phyloP scores from a whole-genome alignment of 176 grass and related monocot species.

The maize (Zea mays) region Zm-B73-REFERENCE-NAM-5.0 NC_050100.1:190632001-190632500 shows the following conservation, averaged over 20 bases:
- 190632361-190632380: constrained; percentile 83
- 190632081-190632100: not conserved
- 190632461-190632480: not conserved
- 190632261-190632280: constrained; percentile 63
- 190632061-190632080: constrained; percentile 99
- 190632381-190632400: constrained; percentile 56
- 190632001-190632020: constrained; percentile 74
- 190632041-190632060: constrained; percentile 94
- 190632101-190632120: not conserved
- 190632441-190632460: constrained; percentile 86
- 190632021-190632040: constrained; percentile 92
- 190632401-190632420: constrained; percentile 83
- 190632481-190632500: too few species aligned
- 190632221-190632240: constrained; percentile 55
- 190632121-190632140: too few species aligned
- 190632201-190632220: constrained; percentile 78
- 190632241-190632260: constrained; percentile 58
- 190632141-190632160: too few species aligned
- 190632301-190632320: constrained; percentile 59
- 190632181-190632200: constrained; percentile 87
- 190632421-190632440: constrained; percentile 99
- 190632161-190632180: constrained; percentile 79
- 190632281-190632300: constrained; percentile 45
- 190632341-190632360: constrained; percentile 69
- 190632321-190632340: constrained; percentile 51